Base-by-base conservation (phyloP, 1,284 basidiomycete genomes). In the Takashimella koratensis region DNA sequence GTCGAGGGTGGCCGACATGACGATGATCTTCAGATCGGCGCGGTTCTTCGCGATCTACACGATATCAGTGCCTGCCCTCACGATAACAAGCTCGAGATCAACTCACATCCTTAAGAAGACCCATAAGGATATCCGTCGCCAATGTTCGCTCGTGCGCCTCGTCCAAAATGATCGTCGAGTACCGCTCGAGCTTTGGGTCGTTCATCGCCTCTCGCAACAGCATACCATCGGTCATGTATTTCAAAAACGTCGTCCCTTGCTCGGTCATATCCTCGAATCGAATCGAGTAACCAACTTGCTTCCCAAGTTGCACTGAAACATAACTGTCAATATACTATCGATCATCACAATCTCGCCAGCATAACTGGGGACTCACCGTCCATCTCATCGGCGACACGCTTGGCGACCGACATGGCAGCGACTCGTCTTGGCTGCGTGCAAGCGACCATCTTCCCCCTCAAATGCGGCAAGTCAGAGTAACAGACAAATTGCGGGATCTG, bases 161-260 rank as follows among this genome's bases (percentile, higher is more conserved):
- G 74, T 99, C 96, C 55, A 98, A 85, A 65, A 99, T 97, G 76
- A 98, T 91, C 16, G 93, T 96, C 27, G 90, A 94, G 77, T 99
- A 99, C 11, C 91, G 84, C 46, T 83, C 81, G 24, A 98, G 83
- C 46, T 85, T 82, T 26, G 90, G 88, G 75, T 98, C 96, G 76
- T 95, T 90, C 90, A 98, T 97, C 5, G 93, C 94, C 79, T 98
- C 94, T 40, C 94, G 86, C 24, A 96, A 82, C 55, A 93, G 83
- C 93, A 97, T 97, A 45, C 94, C 94, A 70, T 97, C 94, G 45
- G 93, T 97, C 94, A 97, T 95, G 76, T 95, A 97, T 78, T 98
- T 97, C 68, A 98, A 80, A 36, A 93, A 86, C 2, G 94, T 97
- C 80, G 93, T 98, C 80, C 95, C 93, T 76, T 84, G 83, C 61